Conservation (phyloP, 2,329 filamentous ascomycete genomes). For the Chaetomium globosum region DNA sequence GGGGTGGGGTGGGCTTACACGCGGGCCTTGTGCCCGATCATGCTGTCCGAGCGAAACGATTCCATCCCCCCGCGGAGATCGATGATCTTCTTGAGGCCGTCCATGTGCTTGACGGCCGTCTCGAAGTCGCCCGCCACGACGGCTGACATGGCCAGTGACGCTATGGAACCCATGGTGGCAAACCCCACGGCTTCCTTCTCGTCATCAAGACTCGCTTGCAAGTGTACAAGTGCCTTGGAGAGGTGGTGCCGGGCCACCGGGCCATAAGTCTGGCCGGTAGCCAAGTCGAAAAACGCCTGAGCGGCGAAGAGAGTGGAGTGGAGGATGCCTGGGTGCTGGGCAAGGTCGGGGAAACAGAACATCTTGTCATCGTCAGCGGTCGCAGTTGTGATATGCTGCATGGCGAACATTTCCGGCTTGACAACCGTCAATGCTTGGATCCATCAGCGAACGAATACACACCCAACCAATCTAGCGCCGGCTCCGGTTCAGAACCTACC, state of each 20-base stretch:
- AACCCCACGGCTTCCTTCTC: slow-evolving; percentile 24
- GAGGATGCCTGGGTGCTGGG: slow-evolving; percentile 33
- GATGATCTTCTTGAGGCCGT: slow-evolving; percentile 36
- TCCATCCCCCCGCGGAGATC: slow-evolving; percentile 35
- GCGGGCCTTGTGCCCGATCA: slow-evolving; percentile 12
- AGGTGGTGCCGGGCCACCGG: slow-evolving; percentile 12
- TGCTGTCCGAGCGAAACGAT: neutral
- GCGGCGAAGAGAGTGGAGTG: slow-evolving; percentile 37
- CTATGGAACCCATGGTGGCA: slow-evolving; percentile 34
- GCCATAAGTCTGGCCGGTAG: neutral
- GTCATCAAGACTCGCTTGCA: slow-evolving; percentile 33
- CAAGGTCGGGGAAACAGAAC: slow-evolving; percentile 35
- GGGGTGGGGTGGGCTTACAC: slow-evolving; percentile 3
- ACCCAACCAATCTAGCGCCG: too few relatives aligned
- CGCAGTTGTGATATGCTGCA: slow-evolving; percentile 9
- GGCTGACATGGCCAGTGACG: slow-evolving; percentile 35
- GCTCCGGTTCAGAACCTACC: neutral
- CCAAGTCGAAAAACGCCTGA: slow-evolving; percentile 36
- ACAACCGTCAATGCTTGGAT: slow-evolving; percentile 27
- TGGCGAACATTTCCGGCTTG: slow-evolving; percentile 34
- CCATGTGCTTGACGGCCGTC: slow-evolving; percentile 35
- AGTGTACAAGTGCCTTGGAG: slow-evolving; percentile 14
- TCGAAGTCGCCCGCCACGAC: slow-evolving; percentile 34
- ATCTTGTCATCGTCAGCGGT: slow-evolving; percentile 10
- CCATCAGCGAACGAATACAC: neutral